Conservation (phyloP, 441 rosid genomes). For the Corymbia citriodora region DNA sequence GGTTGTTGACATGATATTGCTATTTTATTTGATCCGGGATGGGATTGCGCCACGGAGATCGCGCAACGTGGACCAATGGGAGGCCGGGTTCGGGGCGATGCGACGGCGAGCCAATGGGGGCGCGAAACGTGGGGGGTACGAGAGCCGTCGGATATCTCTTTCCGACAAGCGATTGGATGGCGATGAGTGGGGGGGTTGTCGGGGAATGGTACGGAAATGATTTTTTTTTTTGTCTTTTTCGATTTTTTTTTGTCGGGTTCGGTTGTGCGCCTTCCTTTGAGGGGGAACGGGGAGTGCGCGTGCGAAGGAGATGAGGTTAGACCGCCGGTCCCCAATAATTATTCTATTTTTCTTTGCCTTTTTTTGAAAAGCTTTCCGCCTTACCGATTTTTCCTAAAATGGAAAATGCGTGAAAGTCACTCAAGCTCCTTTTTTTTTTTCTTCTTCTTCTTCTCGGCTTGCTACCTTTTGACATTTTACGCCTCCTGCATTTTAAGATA, state of each 20-base stretch:
- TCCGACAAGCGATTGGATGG: slow-evolving; percentile 18
- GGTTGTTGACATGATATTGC: background rate
- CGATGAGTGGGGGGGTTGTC: slow-evolving; percentile 16
- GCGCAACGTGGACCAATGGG: slow-evolving; percentile 55
- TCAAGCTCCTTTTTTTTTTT: background rate
- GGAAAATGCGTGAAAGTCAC: background rate
- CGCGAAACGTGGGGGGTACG: slow-evolving; percentile 20
- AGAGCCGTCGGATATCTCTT: slow-evolving; percentile 24
- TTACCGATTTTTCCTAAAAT: background rate
- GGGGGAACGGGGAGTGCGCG: background rate
- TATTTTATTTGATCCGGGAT: background rate
- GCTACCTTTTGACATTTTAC: background rate
- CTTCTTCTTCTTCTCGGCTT: background rate
- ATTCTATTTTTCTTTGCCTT: too few species aligned
- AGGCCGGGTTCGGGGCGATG: slow-evolving; percentile 10
- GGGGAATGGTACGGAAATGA: slow-evolving; percentile 11
- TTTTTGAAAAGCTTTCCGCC: background rate
- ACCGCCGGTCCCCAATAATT: background rate
- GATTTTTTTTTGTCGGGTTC: background rate
- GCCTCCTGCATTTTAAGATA: background rate
- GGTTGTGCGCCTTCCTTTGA: background rate
- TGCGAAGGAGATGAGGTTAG: background rate
- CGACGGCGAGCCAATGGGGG: slow-evolving; percentile 16
- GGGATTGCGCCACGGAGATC: slow-evolving; percentile 15
- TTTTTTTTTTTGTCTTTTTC: background rate